These are phyloP conservation scores for Salix brachista DNA, from an alignment of 345 rosid species.

Conservation along the genomic window DNA sequence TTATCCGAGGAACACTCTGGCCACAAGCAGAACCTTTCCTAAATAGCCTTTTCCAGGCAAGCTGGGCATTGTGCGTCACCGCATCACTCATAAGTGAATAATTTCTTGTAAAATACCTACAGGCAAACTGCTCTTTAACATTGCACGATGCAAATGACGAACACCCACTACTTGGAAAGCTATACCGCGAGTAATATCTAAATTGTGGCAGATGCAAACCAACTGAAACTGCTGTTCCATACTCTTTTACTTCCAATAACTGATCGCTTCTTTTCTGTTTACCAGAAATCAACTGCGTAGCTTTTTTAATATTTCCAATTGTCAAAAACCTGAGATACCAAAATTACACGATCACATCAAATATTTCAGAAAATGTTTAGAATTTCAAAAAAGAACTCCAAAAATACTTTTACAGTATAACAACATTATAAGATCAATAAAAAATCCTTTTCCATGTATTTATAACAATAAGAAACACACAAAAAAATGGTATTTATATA, in stretches of 20 bases:
- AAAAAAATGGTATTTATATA: not conserved
- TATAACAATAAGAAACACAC: not conserved
- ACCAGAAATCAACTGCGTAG: conserved; percentile 24
- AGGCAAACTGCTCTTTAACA: conserved; percentile 28
- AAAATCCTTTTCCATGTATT: not conserved
- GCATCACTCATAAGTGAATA: conserved; percentile 39
- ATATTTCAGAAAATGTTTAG: not conserved
- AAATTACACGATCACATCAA: not conserved
- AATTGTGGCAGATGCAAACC: conserved; percentile 39
- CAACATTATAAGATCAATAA: not conserved
- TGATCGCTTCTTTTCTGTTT: conserved; percentile 17
- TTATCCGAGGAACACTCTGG: conserved; percentile 34
- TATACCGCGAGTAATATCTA: conserved; percentile 31
- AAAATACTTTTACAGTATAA: not conserved
- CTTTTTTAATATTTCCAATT: conserved; percentile 38
- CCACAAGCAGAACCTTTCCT: conserved; percentile 32
- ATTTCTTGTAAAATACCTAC: conserved; percentile 29
- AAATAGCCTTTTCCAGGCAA: conserved; percentile 58
- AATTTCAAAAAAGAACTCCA: not conserved
- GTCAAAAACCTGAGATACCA: conserved; percentile 55
- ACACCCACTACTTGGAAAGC: conserved; percentile 28
- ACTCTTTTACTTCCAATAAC: conserved; percentile 27
- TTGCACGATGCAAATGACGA: conserved; percentile 20
- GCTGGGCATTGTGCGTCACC: conserved; percentile 45
- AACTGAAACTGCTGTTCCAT: conserved; percentile 36